phyloP scores from a whole-genome alignment of 2,329 filamentous ascomycete species.

The Coniochaeta sp. region DNA sequence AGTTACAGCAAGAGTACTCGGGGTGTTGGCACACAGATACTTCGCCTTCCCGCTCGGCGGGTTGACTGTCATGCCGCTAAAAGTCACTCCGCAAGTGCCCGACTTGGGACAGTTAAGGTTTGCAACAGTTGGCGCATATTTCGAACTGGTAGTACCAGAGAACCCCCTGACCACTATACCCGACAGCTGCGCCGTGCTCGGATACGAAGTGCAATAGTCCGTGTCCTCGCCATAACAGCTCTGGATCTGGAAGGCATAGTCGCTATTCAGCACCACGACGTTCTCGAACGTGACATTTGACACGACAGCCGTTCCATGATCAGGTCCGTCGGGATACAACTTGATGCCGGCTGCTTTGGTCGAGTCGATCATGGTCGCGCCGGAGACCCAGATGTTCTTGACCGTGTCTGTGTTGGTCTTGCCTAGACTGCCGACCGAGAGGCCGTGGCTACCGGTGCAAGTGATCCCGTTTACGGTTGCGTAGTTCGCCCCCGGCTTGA shows the following conservation, averaged over 20 bases:
- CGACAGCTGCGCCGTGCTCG: conserved; percentile 24
- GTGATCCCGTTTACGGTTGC: conserved; percentile 31
- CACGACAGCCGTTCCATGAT: conserved; percentile 28
- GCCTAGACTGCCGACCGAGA: conserved; percentile 39
- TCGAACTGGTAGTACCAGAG: conserved; percentile 27
- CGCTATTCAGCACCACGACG: conserved; percentile 27
- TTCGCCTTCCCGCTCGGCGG: conserved; percentile 17
- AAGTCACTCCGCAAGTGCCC: conserved; percentile 28
- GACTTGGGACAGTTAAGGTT: conserved; percentile 29
- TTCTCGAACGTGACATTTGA: conserved; percentile 32
- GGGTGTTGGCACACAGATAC: conserved; percentile 9
- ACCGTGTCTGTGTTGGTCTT: conserved; percentile 29
- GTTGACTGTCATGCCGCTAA: conserved; percentile 25
- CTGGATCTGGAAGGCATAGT: conserved; percentile 38
- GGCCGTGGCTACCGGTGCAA: conserved; percentile 38
- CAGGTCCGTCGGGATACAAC: conserved; percentile 29
- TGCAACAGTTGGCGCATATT: conserved; percentile 25
- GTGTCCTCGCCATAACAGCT: conserved; percentile 31
- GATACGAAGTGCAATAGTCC: conserved; percentile 26
- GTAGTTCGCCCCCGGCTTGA: conserved; percentile 32
- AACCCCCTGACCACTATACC: conserved; percentile 29
- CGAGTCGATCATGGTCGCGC: conserved; percentile 17
- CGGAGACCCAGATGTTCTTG: conserved; percentile 31
- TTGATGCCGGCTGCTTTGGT: conserved; percentile 40
- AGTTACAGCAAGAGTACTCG: conserved; percentile 4